These are phyloP conservation scores for Nannochloropsis gaditana DNA, from an alignment of 108 stramenopile genomes.

Conservation along the genomic window DNA sequence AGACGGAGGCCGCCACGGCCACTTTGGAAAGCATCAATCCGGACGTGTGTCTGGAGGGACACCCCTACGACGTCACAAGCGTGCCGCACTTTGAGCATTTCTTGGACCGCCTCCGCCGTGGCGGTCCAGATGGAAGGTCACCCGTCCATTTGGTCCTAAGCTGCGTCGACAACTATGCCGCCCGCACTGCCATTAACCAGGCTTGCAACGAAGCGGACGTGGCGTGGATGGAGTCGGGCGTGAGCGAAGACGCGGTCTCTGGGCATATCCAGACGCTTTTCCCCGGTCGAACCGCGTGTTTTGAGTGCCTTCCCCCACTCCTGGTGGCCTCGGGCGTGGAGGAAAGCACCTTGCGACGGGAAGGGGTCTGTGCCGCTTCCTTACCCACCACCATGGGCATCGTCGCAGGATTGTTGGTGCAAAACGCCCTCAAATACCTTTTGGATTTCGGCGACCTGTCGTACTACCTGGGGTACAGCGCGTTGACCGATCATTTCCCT, in stretches of 20 bases:
- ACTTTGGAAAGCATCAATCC: slow-evolving; percentile 29
- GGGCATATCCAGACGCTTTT: slow-evolving; percentile 33
- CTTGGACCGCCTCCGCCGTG: slow-evolving; percentile 24
- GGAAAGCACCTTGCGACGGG: slow-evolving; percentile 28
- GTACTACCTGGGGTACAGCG: slow-evolving; percentile 24
- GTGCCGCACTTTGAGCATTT: slow-evolving; percentile 29
- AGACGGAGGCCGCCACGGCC: slow-evolving; percentile 29
- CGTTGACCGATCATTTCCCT: slow-evolving; percentile 21
- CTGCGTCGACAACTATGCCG: slow-evolving; percentile 38
- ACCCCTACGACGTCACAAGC: slow-evolving; percentile 25
- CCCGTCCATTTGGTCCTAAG: slow-evolving; percentile 25
- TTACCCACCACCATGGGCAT: slow-evolving; percentile 35
- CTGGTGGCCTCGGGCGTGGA: slow-evolving; percentile 21
- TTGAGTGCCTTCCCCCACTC: slow-evolving; percentile 34
- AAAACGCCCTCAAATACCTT: slow-evolving; percentile 31
- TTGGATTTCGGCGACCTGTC: slow-evolving; percentile 25
- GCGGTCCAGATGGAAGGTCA: slow-evolving; percentile 15
- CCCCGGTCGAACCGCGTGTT: slow-evolving; percentile 35
- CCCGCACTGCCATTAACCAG: slow-evolving; percentile 30
- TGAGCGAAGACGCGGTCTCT: slow-evolving; percentile 25
- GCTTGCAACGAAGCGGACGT: slow-evolving; percentile 29
- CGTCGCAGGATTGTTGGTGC: slow-evolving; percentile 25
- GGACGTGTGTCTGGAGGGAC: slow-evolving; percentile 23
- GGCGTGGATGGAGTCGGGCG: slow-evolving; percentile 37
- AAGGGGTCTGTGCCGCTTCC: slow-evolving; percentile 34